Evolutionary conservation across 371 early-diverging fungal genomes (phyloP), one percentile per base, ranked within the genome.

Genomic region (Apophysomyces ossiformis): DNA sequence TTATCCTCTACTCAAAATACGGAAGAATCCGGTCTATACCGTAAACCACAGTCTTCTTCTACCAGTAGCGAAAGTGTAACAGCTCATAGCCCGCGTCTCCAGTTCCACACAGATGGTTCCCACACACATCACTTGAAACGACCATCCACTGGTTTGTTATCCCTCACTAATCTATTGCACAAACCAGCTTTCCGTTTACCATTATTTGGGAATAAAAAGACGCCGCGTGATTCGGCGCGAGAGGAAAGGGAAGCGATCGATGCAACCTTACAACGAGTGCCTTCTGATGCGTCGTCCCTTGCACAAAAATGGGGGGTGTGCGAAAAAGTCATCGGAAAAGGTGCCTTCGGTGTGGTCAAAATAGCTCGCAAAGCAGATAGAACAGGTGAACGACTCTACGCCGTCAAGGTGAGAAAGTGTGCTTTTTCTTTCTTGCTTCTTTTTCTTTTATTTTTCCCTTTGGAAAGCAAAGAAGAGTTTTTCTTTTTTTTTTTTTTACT

Each of bases 321-420:
- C 35, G 81, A 81, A n/a, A 81, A 83, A 64, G 70, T 82, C 11
- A 77, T 85, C 46, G 85, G 85, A 8, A 77, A 76, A 56, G 85
- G 85, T 35, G 75, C 83, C 0, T 83, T 79, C 54, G 85, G 85
- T 38, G 71, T 83, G 15, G 85, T 85, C 5, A 70, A 81, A 36
- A 67, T 83, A 54, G 76, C 74, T 43, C 82, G 82, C 57, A 80
- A 77, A 59, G 56, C 67, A 38, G 79, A 78, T 45, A 68, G 65
- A 36, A 58, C 37, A 26, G 72, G 67, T 47, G 78, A 81, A 61
- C 71, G 69, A n/a, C 63, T 85, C 16, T 83, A 79, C 65, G 85
- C 85, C 56, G 82, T 85, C 60, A 85, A 85, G 76, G 85, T 83
- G 76, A 71, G 46, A 59, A 21, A 26, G 38, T 54, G 45, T 26